phyloP scores from a whole-genome alignment of 805 yeast species.

The Saccharomycopsis oosterbeekiorum region DNA sequence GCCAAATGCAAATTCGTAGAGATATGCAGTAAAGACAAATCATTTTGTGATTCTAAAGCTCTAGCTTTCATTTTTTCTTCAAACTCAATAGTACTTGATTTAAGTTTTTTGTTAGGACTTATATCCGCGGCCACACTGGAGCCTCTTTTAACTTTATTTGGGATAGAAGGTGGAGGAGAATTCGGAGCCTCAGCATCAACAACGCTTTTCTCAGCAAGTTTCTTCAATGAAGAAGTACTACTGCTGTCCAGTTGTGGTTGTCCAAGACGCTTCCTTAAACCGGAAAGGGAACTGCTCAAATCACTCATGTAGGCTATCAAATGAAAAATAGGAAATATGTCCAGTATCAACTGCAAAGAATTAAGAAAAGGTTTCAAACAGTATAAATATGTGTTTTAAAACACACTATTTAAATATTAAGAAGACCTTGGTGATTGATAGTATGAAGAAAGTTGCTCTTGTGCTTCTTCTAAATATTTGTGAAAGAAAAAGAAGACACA shows the following conservation, averaged over 20 bases:
- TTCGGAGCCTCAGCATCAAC: neutral
- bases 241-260: neutral
- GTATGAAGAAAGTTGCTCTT: too few species aligned
- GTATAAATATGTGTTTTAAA: too few species aligned
- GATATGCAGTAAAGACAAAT: slow-evolving; percentile 40
- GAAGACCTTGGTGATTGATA: too few species aligned
- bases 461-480: too few species aligned
- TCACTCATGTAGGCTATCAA: slow-evolving; percentile 10
- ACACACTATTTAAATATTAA: too few species aligned
- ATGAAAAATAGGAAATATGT: neutral
- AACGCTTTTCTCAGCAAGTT: neutral
- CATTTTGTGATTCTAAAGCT: slow-evolving; percentile 14
- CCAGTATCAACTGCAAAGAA: too few species aligned
- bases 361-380: too few species aligned
- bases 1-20: slow-evolving; percentile 87
- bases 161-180: neutral
- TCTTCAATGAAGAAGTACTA: slow-evolving; percentile 1
- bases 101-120: neutral
- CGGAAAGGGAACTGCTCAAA: slow-evolving; percentile 12
- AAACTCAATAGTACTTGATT: slow-evolving; percentile 4
- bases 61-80: slow-evolving; percentile 5
- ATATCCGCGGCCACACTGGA: neutral
- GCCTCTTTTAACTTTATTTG: neutral
- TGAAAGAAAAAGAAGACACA: too few species aligned
- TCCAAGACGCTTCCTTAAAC: slow-evolving; percentile 12